A percentile compares a stretch with the other conserved stretches of the same genome.
These are phyloP conservation scores for Aspergillus cavernicola DNA, from an alignment of 495 filamentous ascomycete genomes.

Conservation along the genomic window DNA sequence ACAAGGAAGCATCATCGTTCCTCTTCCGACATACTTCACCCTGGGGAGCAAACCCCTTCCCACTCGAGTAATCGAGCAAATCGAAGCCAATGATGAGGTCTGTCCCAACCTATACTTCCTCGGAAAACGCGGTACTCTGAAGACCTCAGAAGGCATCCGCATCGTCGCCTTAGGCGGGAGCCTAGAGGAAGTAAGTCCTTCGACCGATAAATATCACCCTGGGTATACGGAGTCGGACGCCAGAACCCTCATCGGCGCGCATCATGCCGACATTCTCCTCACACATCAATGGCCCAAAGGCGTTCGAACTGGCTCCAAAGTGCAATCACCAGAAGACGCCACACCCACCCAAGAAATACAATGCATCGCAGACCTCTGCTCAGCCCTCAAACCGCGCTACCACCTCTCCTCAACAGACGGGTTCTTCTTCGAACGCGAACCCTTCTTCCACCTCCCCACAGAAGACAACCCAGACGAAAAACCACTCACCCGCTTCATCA, in stretches of 20 bases:
- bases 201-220: constrained; percentile 62
- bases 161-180: constrained; percentile 77
- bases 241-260: constrained; percentile 65
- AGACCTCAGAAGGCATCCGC: constrained; percentile 83
- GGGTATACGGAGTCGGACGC: constrained; percentile 75
- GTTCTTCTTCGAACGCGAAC: constrained; percentile 84
- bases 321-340: constrained; percentile 42
- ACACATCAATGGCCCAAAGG: constrained; percentile 80
- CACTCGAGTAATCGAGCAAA: constrained; percentile 58
- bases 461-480: constrained; percentile 49
- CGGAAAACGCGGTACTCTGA: constrained; percentile 76
- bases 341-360: constrained; percentile 42
- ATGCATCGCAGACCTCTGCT: constrained; percentile 70
- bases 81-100: constrained; percentile 75
- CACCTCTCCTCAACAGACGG: constrained; percentile 70
- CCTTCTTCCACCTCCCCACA: constrained; percentile 72
- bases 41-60: constrained; percentile 69
- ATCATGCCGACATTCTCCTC: constrained; percentile 77
- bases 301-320: constrained; percentile 59
- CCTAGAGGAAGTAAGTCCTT: constrained; percentile 52
- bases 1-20: constrained; percentile 62
- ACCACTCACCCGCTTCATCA: constrained; percentile 80
- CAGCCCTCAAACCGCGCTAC: constrained; percentile 76
- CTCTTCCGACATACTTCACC: constrained; percentile 83
- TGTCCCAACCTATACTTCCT: constrained; percentile 86